These are phyloP conservation scores for Rhodotorula taiwanensis DNA, from an alignment of 768 basidiomycete species.

Conservation along the genomic window DNA sequence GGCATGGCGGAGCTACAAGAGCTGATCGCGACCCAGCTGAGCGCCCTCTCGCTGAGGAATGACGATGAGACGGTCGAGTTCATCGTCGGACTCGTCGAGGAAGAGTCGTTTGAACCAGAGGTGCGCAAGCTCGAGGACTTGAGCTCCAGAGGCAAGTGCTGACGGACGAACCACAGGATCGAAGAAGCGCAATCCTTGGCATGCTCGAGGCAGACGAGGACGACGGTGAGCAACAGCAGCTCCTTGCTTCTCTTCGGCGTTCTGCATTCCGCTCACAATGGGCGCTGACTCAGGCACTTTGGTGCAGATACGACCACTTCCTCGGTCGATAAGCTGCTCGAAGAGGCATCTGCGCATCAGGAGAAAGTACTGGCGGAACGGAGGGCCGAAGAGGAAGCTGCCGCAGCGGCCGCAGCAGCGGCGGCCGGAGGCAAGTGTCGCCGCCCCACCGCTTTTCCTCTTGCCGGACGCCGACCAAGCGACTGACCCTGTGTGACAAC, in stretches of 20 bases:
- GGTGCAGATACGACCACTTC: background rate
- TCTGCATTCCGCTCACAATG: too few species aligned
- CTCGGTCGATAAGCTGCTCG: constrained; percentile 9
- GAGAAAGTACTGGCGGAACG: constrained; percentile 4
- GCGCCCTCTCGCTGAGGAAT: constrained; percentile 8
- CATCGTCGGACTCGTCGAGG: constrained; percentile 18
- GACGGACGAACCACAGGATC: constrained; percentile 21
- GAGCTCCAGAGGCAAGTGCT: too few species aligned
- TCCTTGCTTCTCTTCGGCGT: too few species aligned
- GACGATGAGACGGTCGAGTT: constrained; percentile 21
- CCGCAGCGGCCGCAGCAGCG: constrained; percentile 6
- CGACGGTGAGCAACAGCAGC: constrained; percentile 5
- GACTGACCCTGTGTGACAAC: too few species aligned
- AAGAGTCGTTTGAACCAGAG: constrained; percentile 30
- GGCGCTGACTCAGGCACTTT: background rate
- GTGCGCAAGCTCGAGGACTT: background rate
- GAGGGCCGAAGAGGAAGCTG: constrained; percentile 8
- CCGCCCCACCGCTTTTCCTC: background rate
- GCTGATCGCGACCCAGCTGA: constrained; percentile 18
- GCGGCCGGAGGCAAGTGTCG: constrained; percentile 3
- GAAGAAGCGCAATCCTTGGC: constrained; percentile 30
- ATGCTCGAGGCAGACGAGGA: constrained; percentile 30
- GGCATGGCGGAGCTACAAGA: constrained; percentile 8
- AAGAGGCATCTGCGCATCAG: constrained; percentile 9
- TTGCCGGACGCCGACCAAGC: too few species aligned